These are phyloP conservation scores for Fusarium sp. DNA, from an alignment of 2,329 filamentous ascomycete genomes.

Conservation along the genomic window DNA sequence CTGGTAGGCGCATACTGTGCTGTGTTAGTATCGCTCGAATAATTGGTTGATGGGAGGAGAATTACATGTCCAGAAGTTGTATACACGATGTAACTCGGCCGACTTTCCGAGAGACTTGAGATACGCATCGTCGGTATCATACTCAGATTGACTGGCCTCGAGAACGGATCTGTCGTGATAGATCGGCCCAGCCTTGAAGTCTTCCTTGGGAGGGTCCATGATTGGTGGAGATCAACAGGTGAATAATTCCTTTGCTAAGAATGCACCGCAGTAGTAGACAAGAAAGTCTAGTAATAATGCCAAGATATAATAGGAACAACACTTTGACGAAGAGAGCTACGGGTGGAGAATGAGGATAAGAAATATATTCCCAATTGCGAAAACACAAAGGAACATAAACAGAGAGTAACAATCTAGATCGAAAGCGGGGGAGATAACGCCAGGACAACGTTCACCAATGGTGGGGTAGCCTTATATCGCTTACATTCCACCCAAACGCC, in stretches of 20 bases:
- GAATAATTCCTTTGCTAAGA: too few species aligned
- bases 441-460: not conserved
- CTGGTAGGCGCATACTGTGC: slow-evolving; percentile 23
- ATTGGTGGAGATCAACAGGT: too few species aligned
- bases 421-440: slow-evolving; percentile 6
- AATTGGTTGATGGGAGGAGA: too few species aligned
- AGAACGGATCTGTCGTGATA: slow-evolving; percentile 1
- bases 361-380: not conserved
- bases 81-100: slow-evolving; percentile 14
- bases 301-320: not conserved
- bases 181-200: not conserved
- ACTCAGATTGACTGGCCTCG: not conserved
- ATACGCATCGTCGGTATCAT: slow-evolving; percentile 3
- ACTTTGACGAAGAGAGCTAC: too few species aligned
- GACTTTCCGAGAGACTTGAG: slow-evolving; percentile 17
- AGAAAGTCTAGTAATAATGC: not conserved
- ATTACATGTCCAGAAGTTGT: slow-evolving; percentile 23
- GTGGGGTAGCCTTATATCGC: not conserved
- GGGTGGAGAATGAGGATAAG: not conserved
- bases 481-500: not conserved
- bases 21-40: not conserved
- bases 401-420: not conserved
- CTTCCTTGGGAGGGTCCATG: not conserved
- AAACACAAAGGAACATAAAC: not conserved
- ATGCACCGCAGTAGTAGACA: too few species aligned